These are phyloP conservation scores for Diplotaxis tenuifolia DNA, from an alignment of 345 rosid species.

Conservation along the genomic window DNA sequence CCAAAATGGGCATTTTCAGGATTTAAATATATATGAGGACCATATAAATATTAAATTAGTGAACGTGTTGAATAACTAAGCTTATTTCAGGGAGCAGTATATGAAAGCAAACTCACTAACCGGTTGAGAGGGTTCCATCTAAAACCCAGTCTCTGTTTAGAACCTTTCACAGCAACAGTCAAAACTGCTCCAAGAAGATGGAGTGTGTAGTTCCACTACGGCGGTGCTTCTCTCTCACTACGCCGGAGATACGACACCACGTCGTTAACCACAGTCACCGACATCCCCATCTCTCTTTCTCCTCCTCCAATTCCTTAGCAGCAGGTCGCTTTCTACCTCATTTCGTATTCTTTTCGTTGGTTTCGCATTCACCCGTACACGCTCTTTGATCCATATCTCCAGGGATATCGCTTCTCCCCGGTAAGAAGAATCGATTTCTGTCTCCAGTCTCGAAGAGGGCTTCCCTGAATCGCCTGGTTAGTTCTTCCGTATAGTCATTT, in stretches of 20 bases:
- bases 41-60: neutral
- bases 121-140: neutral
- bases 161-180: neutral
- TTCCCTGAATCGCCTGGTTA: slow-evolving; percentile 25
- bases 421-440: slow-evolving; percentile 11
- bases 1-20: neutral
- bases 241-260: slow-evolving; percentile 27
- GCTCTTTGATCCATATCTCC: slow-evolving; percentile 8
- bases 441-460: slow-evolving; percentile 8
- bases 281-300: neutral
- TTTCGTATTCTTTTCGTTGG: slow-evolving; percentile 14
- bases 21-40: neutral
- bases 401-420: slow-evolving; percentile 17
- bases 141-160: neutral
- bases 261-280: slow-evolving; percentile 9
- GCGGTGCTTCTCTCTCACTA: neutral
- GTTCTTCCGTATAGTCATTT: neutral
- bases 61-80: neutral
- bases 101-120: neutral
- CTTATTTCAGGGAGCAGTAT: neutral
- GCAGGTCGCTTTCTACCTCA: slow-evolving; percentile 23
- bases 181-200: neutral
- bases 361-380: neutral
- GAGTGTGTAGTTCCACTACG: neutral
- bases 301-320: slow-evolving; percentile 11